Percentiles rank a stretch among this genome's conserved stretches.
Conservation (phyloP, 2,329 filamentous ascomycete species). For the Talaromyces amestolkiae region DNA sequence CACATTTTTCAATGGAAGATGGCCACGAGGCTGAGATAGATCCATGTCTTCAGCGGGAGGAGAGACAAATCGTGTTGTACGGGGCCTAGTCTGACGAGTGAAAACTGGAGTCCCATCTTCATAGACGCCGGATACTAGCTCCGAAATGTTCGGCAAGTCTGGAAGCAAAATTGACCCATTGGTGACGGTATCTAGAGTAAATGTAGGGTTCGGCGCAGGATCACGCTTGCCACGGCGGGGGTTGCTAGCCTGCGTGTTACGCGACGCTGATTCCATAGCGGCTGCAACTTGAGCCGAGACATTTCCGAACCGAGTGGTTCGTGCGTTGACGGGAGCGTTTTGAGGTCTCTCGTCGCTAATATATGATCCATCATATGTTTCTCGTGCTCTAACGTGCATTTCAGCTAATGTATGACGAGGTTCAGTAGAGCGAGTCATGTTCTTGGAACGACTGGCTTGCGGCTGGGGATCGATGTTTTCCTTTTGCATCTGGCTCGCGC, state of each 20-base stretch:
- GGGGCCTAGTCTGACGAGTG: conserved; percentile 48
- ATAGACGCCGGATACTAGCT: conserved; percentile 59
- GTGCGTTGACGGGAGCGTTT: conserved; percentile 42
- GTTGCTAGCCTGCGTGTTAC: conserved; percentile 35
- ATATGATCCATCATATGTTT: conserved; percentile 53
- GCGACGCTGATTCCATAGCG: conserved; percentile 40
- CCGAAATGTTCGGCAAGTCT: conserved; percentile 60
- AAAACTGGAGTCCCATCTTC: conserved; percentile 59
- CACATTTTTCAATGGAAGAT: conserved; percentile 53
- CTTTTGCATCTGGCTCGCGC: conserved; percentile 41
- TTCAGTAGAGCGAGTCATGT: conserved; percentile 26
- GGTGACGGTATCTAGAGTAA: conserved; percentile 40
- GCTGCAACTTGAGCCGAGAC: conserved; percentile 41
- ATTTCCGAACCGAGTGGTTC: conserved; percentile 57
- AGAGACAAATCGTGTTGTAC: conserved; percentile 55
- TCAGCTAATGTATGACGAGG: conserved; percentile 54
- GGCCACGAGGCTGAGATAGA: conserved; percentile 33
- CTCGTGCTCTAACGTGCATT: conserved; percentile 53
- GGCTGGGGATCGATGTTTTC: conserved; percentile 36
- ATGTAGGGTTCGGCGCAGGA: conserved; percentile 26
- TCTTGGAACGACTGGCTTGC: conserved; percentile 37
- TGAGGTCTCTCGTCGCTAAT: conserved; percentile 52
- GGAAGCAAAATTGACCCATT: conserved; percentile 61
- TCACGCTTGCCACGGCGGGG: conserved; percentile 30
- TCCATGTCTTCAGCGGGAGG: conserved; percentile 39